Evolutionary conservation across 1,284 basidiomycete genomes (phyloP), one percentile per base, ranked within the genome.

Genomic region (Moesziomyces aphidis): DNA sequence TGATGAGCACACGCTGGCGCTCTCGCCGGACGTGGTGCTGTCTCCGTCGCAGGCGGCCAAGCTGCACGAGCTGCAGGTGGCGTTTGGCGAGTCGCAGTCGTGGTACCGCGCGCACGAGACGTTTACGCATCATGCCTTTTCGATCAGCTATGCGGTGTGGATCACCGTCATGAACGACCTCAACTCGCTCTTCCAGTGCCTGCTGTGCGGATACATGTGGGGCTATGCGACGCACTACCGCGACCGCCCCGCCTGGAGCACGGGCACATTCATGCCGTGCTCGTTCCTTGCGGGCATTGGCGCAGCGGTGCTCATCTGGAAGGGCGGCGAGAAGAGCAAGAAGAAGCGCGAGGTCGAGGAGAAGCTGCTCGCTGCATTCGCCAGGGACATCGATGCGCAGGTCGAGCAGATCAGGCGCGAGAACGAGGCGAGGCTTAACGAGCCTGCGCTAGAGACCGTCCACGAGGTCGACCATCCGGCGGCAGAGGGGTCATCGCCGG

Each of bases 71-170:
- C 56, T 77, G 1, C 76, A 77, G 50, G 63, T 54, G 19, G 24
- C 36, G 6, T 76, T 77, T 23, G 64, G 73, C 23, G 61, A 70
- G 9, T 70, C 52, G 48, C 73, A 72, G 34, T 68, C 64, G 11
- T 95, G 93, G 93, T 95, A 95, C 84, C 87, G 91, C 46, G 89
- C 93, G 2, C 92, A 94, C 84, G 92, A 91, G 43, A 94, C 92
- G 11, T 90, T 90, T 61, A 93, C 93, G 0, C 92, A 94, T 83
- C 87, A 90, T 59, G 92, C 92, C 9, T 94, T 93, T 83, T 91
- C 91, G 7, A 77, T 81, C 55, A 61, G 54, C 5, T 54, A 68
- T 92, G 74, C 70, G 7, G 51, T 88, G 90, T 71, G 21, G 39
- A 61, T 50, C 49, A 57, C 52, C 21, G 49, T 55, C 39, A 83